Evolutionary conservation across 1,284 basidiomycete genomes (phyloP), one percentile per base, ranked within the genome.

Genomic region (Apiotrichum domesticum): DNA sequence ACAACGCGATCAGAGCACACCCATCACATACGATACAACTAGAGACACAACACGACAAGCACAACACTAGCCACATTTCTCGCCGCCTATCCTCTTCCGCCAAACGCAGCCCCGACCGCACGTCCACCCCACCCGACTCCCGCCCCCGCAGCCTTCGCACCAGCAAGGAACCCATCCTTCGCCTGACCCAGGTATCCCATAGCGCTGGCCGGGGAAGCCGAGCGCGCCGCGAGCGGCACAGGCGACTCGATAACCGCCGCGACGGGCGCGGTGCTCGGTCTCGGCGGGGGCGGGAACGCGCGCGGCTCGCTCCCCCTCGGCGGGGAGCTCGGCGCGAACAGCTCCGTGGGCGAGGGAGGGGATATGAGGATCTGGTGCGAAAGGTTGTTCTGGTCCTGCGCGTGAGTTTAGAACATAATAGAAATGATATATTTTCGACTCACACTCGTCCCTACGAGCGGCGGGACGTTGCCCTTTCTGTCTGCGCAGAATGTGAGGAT

Each of bases 151-250:
- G 70, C 69, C 52, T 66, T 69, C 1, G 66, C 70, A 4, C 70
- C 65, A 3, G 71, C 71, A 3, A 68, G 54, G 37, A 74, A 47
- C 5, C 71, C 72, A 40, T 70, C 74, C 61, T 71, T 74, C 0
- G 72, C 74, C 56, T 74, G 71, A 41, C 69, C 74, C 39, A 76
- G 58, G 55, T 76, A 76, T 15, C 72, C 72, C 56, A 70, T 40
- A 0, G 37, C 8, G 7, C 37, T 7, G 37, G 37, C 37, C 8
- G 37, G 37, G 37, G 37, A 39, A 13, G 65, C 63, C 6, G 57
- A 50, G 35, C 54, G 52, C 21, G 55, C 54, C 37, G 49, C 52
- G 15, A 55, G 37, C 2, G 40, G 32, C 48, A 44, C 49, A 14
- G 58, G 55, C 15, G 55, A 54, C 43, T 43, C 21, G 56, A 15